Percentiles rank a stretch among this genome's conserved stretches.
These are phyloP conservation scores for Xylariaceae sp. DNA, from an alignment of 2,329 filamentous ascomycete genomes.

Conservation along the genomic window DNA sequence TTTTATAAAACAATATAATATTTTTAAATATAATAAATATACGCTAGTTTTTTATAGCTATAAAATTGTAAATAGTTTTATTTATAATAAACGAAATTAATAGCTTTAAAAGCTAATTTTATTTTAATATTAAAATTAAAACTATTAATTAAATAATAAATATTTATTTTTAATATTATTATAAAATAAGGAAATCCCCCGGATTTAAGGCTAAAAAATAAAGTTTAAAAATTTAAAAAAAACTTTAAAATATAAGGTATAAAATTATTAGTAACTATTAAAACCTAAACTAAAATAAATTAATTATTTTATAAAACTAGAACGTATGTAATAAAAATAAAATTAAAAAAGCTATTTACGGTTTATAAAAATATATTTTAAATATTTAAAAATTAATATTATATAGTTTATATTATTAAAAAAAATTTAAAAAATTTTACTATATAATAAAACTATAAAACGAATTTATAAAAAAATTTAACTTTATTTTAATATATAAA, in stretches of 20 bases:
- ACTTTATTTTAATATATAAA: neutral
- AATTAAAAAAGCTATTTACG: neutral
- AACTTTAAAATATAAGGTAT: too few relatives aligned
- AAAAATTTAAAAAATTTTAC: neutral
- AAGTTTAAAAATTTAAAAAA: too few relatives aligned
- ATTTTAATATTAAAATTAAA: too few relatives aligned
- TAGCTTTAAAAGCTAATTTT: too few relatives aligned
- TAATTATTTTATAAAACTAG: neutral
- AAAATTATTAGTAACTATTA: neutral
- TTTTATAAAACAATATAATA: too few relatives aligned
- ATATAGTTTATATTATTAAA: neutral
- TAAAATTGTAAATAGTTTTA: constrained; percentile 2
- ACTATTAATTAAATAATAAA: too few relatives aligned
- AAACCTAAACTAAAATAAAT: neutral
- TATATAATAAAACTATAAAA: neutral
- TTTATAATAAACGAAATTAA: neutral
- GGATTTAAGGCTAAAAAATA: too few relatives aligned
- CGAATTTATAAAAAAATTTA: neutral
- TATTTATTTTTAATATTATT: too few relatives aligned
- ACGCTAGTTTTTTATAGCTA: neutral
- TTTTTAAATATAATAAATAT: constrained; percentile 1
- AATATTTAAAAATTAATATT: neutral
- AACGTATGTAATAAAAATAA: neutral
- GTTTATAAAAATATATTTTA: neutral
- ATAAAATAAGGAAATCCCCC: too few relatives aligned